Conservation (phyloP, 1,284 basidiomycete genomes). For the Fomitopsis pinicola region DNA sequence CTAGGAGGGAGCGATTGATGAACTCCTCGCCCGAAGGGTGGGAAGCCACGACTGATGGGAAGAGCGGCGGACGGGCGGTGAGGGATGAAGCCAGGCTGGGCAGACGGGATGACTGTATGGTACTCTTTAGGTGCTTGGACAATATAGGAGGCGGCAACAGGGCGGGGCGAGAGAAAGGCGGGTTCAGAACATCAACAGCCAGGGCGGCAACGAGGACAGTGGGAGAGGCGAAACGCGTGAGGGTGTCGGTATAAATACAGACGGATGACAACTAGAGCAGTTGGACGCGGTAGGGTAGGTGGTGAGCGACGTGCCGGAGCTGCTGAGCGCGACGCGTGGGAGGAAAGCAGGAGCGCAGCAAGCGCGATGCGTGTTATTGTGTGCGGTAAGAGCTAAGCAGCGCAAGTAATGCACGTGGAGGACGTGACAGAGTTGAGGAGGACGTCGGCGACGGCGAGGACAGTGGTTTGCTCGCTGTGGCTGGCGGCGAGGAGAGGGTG, state of each 20-base stretch:
- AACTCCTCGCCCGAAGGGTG: constrained; percentile 68
- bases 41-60: constrained; percentile 27
- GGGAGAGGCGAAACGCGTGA: constrained; percentile 22
- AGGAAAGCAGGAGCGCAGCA: constrained; percentile 9
- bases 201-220: constrained; percentile 25
- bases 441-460: constrained; percentile 25
- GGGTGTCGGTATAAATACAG: constrained; percentile 29
- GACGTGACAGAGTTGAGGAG: constrained; percentile 15
- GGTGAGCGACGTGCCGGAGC: constrained; percentile 17
- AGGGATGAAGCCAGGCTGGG: constrained; percentile 63
- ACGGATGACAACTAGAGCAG: constrained; percentile 25
- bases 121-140: constrained; percentile 14
- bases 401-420: constrained; percentile 3
- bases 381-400: constrained; percentile 11
- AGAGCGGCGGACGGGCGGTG: constrained; percentile 30
- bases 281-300: constrained; percentile 25
- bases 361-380: constrained; percentile 15
- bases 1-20: constrained; percentile 77
- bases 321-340: constrained; percentile 30
- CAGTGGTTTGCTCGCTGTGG: constrained; percentile 26
- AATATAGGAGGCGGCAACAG: constrained; percentile 19
- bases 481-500: constrained; percentile 28
- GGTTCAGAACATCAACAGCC: constrained; percentile 33
- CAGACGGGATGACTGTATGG: constrained; percentile 29
- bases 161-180: constrained; percentile 20